Evolutionary conservation across 1,139 yeast genomes (phyloP).

Genomic region (Lodderomyces elongisporus): DNA sequence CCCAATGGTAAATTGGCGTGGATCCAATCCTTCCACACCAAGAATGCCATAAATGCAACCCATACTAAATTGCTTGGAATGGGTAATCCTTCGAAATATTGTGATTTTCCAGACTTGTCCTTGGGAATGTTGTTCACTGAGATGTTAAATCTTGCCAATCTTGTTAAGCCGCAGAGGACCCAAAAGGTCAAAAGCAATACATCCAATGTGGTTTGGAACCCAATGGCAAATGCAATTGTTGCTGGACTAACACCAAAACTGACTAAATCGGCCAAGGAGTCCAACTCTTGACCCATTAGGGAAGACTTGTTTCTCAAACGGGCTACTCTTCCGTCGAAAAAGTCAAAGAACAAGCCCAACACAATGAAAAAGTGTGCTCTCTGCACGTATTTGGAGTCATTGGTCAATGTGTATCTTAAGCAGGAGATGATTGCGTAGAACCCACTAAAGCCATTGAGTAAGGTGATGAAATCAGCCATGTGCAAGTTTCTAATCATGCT

Average conservation of each 20-base stretch:
- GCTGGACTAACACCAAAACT: conserved; percentile 95
- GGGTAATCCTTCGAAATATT: conserved; percentile 90
- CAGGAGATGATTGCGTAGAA: conserved; percentile 87
- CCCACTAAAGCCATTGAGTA: conserved; percentile 86
- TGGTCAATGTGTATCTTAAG: conserved; percentile 70
- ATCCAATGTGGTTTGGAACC: conserved; percentile 80
- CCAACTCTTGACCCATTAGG: conserved; percentile 95
- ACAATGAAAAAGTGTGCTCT: conserved; percentile 86
- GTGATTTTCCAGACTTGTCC: conserved; percentile 75
- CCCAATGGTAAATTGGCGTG: conserved; percentile 65
- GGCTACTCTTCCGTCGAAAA: conserved; percentile 96
- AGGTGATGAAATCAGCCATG: conserved; percentile 92
- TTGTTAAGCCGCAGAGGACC: conserved; percentile 88
- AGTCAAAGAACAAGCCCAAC: conserved; percentile 88
- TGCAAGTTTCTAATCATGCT: conserved; percentile 76
- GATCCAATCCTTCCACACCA: conserved; percentile 48
- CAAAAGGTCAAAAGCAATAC: conserved; percentile 72
- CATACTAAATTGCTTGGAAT: conserved; percentile 82
- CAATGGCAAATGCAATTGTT: conserved; percentile 84
- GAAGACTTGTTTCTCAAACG: conserved; percentile 88
- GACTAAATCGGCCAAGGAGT: conserved; percentile 89
- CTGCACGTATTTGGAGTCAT: conserved; percentile 65
- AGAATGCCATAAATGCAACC: conserved; percentile 66
- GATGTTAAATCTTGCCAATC: conserved; percentile 92
- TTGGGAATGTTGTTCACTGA: conserved; percentile 91